A percentile compares a stretch with the other conserved stretches of the same genome.
These are phyloP conservation scores for Paecilomyces sp. DNA, from an alignment of 2,329 filamentous ascomycete genomes.

Conservation along the genomic window DNA sequence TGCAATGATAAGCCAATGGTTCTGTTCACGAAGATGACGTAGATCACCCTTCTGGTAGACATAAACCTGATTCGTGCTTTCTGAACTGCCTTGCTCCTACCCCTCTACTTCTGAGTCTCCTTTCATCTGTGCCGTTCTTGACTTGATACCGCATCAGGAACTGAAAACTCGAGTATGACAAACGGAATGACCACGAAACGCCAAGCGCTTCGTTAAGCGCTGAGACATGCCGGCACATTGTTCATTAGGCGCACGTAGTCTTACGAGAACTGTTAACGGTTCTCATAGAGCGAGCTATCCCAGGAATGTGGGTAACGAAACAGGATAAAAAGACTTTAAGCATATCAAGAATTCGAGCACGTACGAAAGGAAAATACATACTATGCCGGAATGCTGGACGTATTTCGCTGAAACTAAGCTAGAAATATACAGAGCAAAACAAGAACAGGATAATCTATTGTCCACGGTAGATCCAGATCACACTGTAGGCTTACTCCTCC, in stretches of 20 bases:
- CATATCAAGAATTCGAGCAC: background rate
- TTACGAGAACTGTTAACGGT: background rate
- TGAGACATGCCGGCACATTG: background rate
- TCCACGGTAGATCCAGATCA: background rate
- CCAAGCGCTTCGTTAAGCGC: background rate
- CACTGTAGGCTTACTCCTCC: slow-evolving; percentile 47
- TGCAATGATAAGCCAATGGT: no score
- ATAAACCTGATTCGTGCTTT: no score
- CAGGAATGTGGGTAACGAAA: background rate
- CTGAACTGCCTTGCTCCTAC: no score
- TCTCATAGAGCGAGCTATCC: background rate
- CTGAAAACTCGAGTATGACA: background rate
- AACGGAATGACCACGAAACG: background rate
- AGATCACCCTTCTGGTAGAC: no score
- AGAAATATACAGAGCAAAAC: background rate
- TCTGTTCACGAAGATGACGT: no score
- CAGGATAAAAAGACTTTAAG: background rate
- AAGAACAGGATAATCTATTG: background rate
- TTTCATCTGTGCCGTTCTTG: no score
- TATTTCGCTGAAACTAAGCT: background rate
- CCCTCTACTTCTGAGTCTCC: no score
- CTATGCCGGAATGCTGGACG: background rate
- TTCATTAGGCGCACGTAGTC: background rate
- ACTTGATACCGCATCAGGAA: no score
- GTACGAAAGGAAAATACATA: background rate